Percentiles rank a stretch among this genome's conserved stretches.
Evolutionary conservation across 75 land plant genomes (phyloP).

Genomic region (Pseudotsuga menziesii): DNA sequence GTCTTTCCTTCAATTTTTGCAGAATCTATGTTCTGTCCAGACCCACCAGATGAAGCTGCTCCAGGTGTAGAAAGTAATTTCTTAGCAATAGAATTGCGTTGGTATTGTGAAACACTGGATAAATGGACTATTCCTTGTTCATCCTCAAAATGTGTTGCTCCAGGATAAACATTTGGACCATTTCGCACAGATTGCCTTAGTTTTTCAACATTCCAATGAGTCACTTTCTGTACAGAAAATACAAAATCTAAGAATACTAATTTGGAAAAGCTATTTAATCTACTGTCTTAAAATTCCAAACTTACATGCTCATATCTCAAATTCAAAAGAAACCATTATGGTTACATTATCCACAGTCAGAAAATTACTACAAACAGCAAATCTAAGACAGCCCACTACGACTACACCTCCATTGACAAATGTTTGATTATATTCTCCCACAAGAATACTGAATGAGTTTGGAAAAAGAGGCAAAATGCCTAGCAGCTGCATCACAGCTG

Average conservation of each 20-base stretch:
- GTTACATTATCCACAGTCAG: not conserved
- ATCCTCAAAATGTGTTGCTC: slow-evolving; percentile 82
- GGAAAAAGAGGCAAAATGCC: not conserved
- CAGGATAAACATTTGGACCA: slow-evolving; percentile 83
- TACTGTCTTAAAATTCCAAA: not conserved
- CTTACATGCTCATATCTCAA: not conserved
- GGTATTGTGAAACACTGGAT: slow-evolving; percentile 26
- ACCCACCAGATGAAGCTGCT: slow-evolving; percentile 20
- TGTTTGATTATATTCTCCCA: not conserved
- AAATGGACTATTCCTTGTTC: slow-evolving; percentile 35
- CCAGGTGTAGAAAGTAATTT: slow-evolving; percentile 81
- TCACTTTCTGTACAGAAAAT: slow-evolving; percentile 61
- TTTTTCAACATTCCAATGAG: slow-evolving; percentile 81
- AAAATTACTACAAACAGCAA: not conserved
- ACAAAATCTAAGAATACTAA: not conserved
- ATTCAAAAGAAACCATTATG: not conserved
- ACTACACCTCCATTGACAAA: not conserved
- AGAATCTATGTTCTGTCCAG: slow-evolving; percentile 24
- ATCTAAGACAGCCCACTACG: not conserved
- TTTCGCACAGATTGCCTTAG: slow-evolving; percentile 65
- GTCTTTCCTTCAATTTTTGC: slow-evolving; percentile 62
- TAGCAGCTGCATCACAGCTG: not conserved
- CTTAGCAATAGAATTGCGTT: slow-evolving; percentile 61
- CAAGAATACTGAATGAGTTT: not conserved
- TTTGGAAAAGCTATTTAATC: not conserved